Evolutionary conservation across 768 basidiomycete species (phyloP).

Genomic region (Boletus barrowsii): DNA sequence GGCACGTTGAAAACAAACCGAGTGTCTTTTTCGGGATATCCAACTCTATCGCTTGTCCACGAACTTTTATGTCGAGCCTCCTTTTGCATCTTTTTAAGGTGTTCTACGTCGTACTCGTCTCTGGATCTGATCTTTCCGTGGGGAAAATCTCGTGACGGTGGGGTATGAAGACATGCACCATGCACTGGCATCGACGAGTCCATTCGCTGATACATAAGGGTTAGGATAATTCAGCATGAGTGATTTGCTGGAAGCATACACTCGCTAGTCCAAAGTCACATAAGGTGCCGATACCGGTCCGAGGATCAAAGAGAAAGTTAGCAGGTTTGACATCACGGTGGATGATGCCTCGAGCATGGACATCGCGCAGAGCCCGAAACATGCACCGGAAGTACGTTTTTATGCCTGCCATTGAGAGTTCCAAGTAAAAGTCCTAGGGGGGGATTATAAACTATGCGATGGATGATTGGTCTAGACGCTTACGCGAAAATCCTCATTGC

Average conservation of each 20-base stretch:
- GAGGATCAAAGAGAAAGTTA: slow-evolving; percentile 92
- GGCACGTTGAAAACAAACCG: slow-evolving; percentile 41
- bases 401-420: slow-evolving; percentile 70
- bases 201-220: slow-evolving; percentile 48
- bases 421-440: slow-evolving; percentile 70
- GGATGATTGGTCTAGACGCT: slow-evolving; percentile 30
- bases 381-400: slow-evolving; percentile 88
- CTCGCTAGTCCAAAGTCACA: slow-evolving; percentile 97
- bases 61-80: slow-evolving; percentile 56
- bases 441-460: slow-evolving; percentile 5
- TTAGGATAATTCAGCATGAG: slow-evolving; percentile 1
- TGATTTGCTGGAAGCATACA: slow-evolving; percentile 43
- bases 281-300: slow-evolving; percentile 76
- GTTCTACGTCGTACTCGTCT: slow-evolving; percentile 45
- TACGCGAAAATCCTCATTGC: slow-evolving; percentile 91
- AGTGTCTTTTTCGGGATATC: slow-evolving; percentile 72
- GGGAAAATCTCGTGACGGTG: slow-evolving; percentile 55
- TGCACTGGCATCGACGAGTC: slow-evolving; percentile 40
- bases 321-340: slow-evolving; percentile 98
- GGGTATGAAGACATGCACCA: slow-evolving; percentile 76
- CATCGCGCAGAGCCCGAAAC: slow-evolving; percentile 85
- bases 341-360: slow-evolving; percentile 82
- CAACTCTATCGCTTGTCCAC: slow-evolving; percentile 64
- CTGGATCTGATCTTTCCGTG: slow-evolving; percentile 59
- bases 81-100: slow-evolving; percentile 55